These are phyloP conservation scores for Beauveria asiatica DNA, from an alignment of 2,329 filamentous ascomycete genomes.

Conservation along the genomic window DNA sequence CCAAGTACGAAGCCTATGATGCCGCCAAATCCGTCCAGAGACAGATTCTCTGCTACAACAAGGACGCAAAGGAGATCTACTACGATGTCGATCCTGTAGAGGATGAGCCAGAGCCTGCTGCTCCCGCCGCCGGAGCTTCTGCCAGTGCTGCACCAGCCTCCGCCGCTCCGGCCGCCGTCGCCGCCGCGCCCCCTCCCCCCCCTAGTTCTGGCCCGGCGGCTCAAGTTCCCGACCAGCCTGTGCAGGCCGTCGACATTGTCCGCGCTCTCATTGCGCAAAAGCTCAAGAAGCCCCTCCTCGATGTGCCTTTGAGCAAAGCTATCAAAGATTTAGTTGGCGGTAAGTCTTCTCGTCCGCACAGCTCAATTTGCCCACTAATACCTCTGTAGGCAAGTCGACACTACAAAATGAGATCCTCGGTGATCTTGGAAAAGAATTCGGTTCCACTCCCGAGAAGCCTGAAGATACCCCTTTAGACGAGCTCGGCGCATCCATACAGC, in stretches of 20 bases:
- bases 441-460: slow-evolving; percentile 94
- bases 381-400: slow-evolving; percentile 75
- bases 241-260: slow-evolving; percentile 83
- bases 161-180: slow-evolving; percentile 46
- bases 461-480: slow-evolving; percentile 97
- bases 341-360: slow-evolving; percentile 38
- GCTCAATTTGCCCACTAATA: background rate
- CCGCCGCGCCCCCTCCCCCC: slow-evolving; percentile 43
- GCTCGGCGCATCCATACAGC: slow-evolving; percentile 88
- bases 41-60: slow-evolving; percentile 98
- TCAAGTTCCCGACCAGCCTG: slow-evolving; percentile 75
- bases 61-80: slow-evolving; percentile 98
- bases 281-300: slow-evolving; percentile 84
- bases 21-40: slow-evolving; percentile 92
- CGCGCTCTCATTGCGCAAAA: slow-evolving; percentile 90
- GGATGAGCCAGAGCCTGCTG: slow-evolving; percentile 67
- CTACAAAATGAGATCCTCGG: slow-evolving; percentile 98
- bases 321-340: slow-evolving; percentile 98
- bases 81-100: slow-evolving; percentile 95
- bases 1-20: slow-evolving; percentile 98
- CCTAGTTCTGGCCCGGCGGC: slow-evolving; percentile 78
- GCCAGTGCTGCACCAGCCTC: slow-evolving; percentile 41
- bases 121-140: slow-evolving; percentile 38
- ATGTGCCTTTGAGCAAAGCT: slow-evolving; percentile 88
- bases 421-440: slow-evolving; percentile 96